Percentiles rank a stretch among this genome's conserved stretches.
Evolutionary conservation across 1,284 basidiomycete species (phyloP).

Genomic region (Ceratobasidium sp.): DNA sequence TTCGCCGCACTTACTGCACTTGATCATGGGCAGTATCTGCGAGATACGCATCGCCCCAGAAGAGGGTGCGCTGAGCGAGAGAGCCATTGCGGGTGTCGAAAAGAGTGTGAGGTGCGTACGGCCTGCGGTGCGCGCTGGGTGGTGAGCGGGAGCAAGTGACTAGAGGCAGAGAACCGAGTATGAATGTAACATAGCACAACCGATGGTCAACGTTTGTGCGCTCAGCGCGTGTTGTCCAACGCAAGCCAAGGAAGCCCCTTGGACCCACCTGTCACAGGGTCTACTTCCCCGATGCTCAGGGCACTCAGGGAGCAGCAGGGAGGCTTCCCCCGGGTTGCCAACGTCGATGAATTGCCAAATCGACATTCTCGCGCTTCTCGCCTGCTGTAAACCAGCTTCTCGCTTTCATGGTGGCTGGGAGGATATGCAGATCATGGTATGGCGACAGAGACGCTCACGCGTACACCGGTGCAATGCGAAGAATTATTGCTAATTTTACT

Average conservation of each 20-base stretch:
- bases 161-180: conserved; percentile 12
- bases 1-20: conserved; percentile 77
- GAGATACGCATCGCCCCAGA: conserved; percentile 62
- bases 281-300: conserved; percentile 28
- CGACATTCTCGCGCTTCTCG: neutral
- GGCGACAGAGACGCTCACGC: too few relatives aligned
- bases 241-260: neutral
- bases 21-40: conserved; percentile 81
- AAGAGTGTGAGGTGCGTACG: conserved; percentile 47
- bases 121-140: conserved; percentile 15
- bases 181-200: conserved; percentile 27
- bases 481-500: neutral
- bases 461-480: neutral
- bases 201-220: neutral
- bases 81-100: conserved; percentile 46
- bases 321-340: conserved; percentile 13
- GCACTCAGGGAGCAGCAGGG: conserved; percentile 3
- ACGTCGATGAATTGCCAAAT: conserved; percentile 25
- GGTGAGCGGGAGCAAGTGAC: conserved; percentile 4
- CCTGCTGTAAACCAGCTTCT: conserved; percentile 5
- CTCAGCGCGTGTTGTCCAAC: conserved; percentile 10
- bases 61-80: conserved; percentile 47
- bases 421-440: too few relatives aligned
- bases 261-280: conserved; percentile 33
- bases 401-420: neutral